Conservation (phyloP, 1,139 yeast species). For the Geotrichum fermentans region DNA sequence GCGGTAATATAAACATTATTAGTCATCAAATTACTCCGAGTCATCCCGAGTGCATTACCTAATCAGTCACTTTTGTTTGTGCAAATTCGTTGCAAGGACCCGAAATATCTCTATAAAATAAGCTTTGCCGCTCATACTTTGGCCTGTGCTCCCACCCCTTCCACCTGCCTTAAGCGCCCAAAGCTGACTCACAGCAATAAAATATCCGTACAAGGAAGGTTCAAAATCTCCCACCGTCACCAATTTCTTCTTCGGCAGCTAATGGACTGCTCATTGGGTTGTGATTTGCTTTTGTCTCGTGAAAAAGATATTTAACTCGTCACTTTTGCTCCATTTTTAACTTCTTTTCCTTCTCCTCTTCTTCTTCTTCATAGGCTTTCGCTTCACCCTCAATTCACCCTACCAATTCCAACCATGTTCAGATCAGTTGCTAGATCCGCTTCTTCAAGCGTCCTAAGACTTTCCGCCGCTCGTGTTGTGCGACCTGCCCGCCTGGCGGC, state of each 20-base stretch:
- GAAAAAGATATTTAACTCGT: conserved; percentile 5
- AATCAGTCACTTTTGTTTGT: background rate
- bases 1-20: conserved; percentile 2
- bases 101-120: background rate
- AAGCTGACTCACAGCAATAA: background rate
- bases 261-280: background rate
- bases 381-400: background rate
- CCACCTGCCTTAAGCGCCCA: background rate
- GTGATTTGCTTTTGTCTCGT: background rate
- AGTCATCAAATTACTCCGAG: conserved; percentile 1
- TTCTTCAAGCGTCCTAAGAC: conserved; percentile 9
- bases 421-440: conserved; percentile 18
- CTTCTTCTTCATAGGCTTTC: background rate
- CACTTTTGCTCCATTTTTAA: background rate
- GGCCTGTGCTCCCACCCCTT: too few relatives aligned
- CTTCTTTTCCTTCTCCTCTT: background rate
- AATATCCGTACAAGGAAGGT: background rate
- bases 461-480: conserved; percentile 6
- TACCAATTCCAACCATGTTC: conserved; percentile 13
- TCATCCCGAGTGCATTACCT: conserved; percentile 3
- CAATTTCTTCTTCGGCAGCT: too few relatives aligned
- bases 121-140: background rate
- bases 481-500: conserved; percentile 9
- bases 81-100: background rate
- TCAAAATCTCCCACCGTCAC: background rate